phyloP scores from a whole-genome alignment of 192 early-diverging fungal genomes.

The Umbelopsis sp. region DNA sequence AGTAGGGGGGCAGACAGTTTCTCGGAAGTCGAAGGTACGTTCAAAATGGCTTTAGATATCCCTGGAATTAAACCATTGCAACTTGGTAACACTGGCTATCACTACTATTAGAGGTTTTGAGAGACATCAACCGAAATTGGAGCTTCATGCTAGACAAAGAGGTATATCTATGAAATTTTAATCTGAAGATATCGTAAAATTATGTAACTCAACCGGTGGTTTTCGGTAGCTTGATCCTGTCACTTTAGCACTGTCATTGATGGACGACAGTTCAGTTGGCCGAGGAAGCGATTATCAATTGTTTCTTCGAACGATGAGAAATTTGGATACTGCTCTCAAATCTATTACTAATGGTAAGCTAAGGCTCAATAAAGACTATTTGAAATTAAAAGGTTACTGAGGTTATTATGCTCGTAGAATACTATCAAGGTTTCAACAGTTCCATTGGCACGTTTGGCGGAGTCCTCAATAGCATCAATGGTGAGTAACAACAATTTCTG shows the following conservation, averaged over 20 bases:
- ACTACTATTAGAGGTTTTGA: constrained; percentile 30
- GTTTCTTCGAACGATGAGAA: constrained; percentile 59
- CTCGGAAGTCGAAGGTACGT: constrained; percentile 36
- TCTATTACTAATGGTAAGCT: constrained; percentile 66
- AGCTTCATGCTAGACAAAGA: constrained; percentile 58
- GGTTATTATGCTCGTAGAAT: constrained; percentile 48
- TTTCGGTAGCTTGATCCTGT: constrained; percentile 69
- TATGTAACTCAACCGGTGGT: background rate
- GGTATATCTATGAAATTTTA: constrained; percentile 33
- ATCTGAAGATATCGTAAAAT: background rate
- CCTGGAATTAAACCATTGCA: background rate
- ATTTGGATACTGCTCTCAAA: constrained; percentile 69
- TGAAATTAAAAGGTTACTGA: background rate
- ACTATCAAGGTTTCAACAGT: constrained; percentile 81
- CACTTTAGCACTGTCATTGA: constrained; percentile 67
- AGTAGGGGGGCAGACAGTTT: constrained; percentile 24
- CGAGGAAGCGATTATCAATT: constrained; percentile 66
- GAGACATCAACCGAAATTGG: constrained; percentile 51
- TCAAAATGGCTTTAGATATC: too few relatives aligned
- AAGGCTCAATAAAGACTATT: background rate
- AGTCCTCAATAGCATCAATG: constrained; percentile 70
- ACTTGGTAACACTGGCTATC: background rate
- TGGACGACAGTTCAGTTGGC: constrained; percentile 73
- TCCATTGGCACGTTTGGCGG: constrained; percentile 83
- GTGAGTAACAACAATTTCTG: constrained; percentile 22